phyloP scores from a whole-genome alignment of 495 filamentous ascomycete genomes.

The Penicillium cataractarum region DNA sequence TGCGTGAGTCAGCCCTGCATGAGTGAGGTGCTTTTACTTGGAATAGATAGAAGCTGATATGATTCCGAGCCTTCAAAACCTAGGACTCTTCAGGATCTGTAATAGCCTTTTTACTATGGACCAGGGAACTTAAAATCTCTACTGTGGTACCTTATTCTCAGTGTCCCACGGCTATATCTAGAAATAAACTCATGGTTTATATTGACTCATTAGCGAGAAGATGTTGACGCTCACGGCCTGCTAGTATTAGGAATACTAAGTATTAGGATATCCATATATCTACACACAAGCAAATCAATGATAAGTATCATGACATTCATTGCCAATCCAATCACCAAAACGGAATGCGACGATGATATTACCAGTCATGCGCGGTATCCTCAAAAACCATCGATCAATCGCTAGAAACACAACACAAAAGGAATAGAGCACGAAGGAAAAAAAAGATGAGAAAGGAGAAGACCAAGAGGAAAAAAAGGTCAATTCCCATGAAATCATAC shows the following conservation, averaged over 20 bases:
- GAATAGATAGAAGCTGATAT: not conserved
- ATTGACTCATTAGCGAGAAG: not conserved
- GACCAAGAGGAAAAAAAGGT: constrained; percentile 4
- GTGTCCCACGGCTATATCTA: too few species aligned
- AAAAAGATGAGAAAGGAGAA: constrained; percentile 17
- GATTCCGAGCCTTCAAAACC: not conserved
- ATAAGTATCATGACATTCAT: constrained; percentile 6
- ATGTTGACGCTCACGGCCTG: too few species aligned
- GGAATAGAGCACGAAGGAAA: constrained; percentile 17
- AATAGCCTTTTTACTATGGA: not conserved
- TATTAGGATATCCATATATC: too few species aligned
- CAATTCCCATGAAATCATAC: not conserved
- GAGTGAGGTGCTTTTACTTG: not conserved
- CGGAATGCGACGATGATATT: constrained; percentile 5
- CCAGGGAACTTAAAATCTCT: too few species aligned
- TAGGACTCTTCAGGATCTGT: not conserved
- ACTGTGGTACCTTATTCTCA: not conserved
- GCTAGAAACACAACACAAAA: constrained; percentile 15
- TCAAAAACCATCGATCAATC: constrained; percentile 14
- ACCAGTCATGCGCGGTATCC: constrained; percentile 11
- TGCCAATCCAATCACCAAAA: constrained; percentile 7
- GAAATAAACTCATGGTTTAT: not conserved
- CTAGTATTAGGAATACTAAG: too few species aligned
- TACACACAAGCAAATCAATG: not conserved
- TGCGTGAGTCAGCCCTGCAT: constrained; percentile 7